These are phyloP conservation scores for Hypoxylon sp. DNA, from an alignment of 2,329 filamentous ascomycete genomes.

Conservation along the genomic window DNA sequence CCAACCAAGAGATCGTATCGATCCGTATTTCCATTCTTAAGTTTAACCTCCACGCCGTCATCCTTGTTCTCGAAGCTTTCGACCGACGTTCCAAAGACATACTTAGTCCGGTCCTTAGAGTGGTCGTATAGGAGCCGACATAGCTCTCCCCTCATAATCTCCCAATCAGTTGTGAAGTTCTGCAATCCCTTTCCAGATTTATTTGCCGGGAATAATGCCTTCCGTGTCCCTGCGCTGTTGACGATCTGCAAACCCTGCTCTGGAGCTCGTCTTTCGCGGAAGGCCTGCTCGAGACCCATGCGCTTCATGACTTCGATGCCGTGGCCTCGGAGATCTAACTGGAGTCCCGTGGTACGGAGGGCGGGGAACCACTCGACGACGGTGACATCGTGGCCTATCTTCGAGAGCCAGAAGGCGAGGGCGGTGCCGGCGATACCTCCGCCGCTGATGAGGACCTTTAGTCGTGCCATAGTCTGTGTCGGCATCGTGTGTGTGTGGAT, in stretches of 20 bases:
- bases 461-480: slow-evolving; percentile 37
- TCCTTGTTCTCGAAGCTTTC: slow-evolving; percentile 49
- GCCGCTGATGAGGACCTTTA: slow-evolving; percentile 57
- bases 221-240: slow-evolving; percentile 56
- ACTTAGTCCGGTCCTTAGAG: slow-evolving; percentile 48
- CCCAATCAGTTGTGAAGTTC: slow-evolving; percentile 64
- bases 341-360: slow-evolving; percentile 64
- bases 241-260: slow-evolving; percentile 64
- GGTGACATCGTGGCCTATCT: slow-evolving; percentile 58
- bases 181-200: slow-evolving; percentile 54
- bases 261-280: slow-evolving; percentile 60
- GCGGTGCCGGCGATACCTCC: slow-evolving; percentile 58
- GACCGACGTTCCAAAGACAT: slow-evolving; percentile 54
- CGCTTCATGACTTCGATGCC: slow-evolving; percentile 65
- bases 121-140: slow-evolving; percentile 60
- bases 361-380: slow-evolving; percentile 59
- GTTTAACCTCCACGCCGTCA: slow-evolving; percentile 46
- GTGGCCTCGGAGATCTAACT: slow-evolving; percentile 68
- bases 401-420: slow-evolving; percentile 65
- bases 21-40: slow-evolving; percentile 61
- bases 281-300: slow-evolving; percentile 65
- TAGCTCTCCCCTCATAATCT: slow-evolving; percentile 70
- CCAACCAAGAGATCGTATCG: slow-evolving; percentile 68
- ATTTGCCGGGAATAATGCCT: slow-evolving; percentile 59
- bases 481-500: not conserved